Evolutionary conservation across 495 filamentous ascomycete species (phyloP).

Genomic region (Achaetomiella virescens): DNA sequence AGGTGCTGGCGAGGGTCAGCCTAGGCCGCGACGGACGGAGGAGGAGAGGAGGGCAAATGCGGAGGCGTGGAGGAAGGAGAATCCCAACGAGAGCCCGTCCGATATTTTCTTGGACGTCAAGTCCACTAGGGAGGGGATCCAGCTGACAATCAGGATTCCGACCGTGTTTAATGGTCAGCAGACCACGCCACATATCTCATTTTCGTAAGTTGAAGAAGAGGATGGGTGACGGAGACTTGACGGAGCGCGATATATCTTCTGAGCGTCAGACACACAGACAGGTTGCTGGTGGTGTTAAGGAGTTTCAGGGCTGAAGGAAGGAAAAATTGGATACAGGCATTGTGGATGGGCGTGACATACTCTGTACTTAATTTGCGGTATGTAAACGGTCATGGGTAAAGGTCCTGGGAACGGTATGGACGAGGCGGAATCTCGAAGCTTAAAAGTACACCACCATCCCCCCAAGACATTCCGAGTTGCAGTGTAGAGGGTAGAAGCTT

Average conservation of each 20-base stretch:
- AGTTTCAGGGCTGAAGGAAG: background rate
- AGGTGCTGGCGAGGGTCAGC: constrained; percentile 1
- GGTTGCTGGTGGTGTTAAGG: background rate
- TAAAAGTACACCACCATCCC: background rate
- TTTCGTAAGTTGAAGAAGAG: constrained; percentile 18
- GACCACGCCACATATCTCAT: constrained; percentile 28
- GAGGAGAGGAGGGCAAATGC: constrained; percentile 36
- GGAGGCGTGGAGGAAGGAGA: constrained; percentile 33
- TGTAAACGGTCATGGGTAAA: background rate
- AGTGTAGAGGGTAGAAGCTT: background rate
- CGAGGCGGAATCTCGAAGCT: background rate
- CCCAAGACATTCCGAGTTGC: background rate
- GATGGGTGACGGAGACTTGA: background rate
- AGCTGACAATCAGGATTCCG: constrained; percentile 46
- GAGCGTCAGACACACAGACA: background rate
- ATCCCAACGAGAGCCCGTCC: constrained; percentile 39
- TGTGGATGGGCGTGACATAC: no score
- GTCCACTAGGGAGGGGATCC: constrained; percentile 46
- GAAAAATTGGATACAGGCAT: no score
- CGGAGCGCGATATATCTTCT: background rate
- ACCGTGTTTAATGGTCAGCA: constrained; percentile 39
- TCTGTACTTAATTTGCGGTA: background rate
- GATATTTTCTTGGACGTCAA: constrained; percentile 49
- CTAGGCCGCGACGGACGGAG: constrained; percentile 20
- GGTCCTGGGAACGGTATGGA: background rate